These are phyloP conservation scores for Venturia aucupariae DNA, from an alignment of 2,329 filamentous ascomycete genomes.

Conservation along the genomic window DNA sequence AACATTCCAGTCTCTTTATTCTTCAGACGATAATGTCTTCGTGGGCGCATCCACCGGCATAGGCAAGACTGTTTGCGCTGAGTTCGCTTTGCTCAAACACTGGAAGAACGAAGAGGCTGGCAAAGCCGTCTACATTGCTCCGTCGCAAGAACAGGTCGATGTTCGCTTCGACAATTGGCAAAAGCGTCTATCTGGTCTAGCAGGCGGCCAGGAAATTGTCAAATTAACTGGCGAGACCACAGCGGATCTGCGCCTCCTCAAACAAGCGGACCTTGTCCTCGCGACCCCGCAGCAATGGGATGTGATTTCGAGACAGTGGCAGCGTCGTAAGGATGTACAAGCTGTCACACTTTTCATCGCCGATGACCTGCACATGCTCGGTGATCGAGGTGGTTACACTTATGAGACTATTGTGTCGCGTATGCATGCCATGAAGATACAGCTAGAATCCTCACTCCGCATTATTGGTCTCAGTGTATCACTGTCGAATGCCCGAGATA, in stretches of 20 bases:
- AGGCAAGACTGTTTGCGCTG: constrained; percentile 93
- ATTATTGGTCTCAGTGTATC: constrained; percentile 88
- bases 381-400: constrained; percentile 74
- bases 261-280: constrained; percentile 78
- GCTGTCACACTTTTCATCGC: constrained; percentile 85
- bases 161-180: constrained; percentile 76
- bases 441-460: constrained; percentile 74
- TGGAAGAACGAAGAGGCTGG: constrained; percentile 63
- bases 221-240: constrained; percentile 92
- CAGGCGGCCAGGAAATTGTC: constrained; percentile 79
- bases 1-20: constrained; percentile 87
- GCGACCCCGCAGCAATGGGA: constrained; percentile 96
- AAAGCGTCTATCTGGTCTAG: constrained; percentile 59
- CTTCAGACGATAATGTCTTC: constrained; percentile 87
- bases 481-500: constrained; percentile 81
- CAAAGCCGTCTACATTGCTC: constrained; percentile 78
- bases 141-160: constrained; percentile 89
- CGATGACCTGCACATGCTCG: constrained; percentile 89
- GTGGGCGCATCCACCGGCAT: constrained; percentile 87
- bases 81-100: constrained; percentile 82
- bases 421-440: constrained; percentile 90
- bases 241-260: constrained; percentile 79
- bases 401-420: constrained; percentile 97
- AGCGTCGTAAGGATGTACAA: constrained; percentile 89
- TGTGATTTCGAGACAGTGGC: constrained; percentile 90